Evolutionary conservation across 2,329 filamentous ascomycete species (phyloP).

Genomic region (Fusarium buharicum): DNA sequence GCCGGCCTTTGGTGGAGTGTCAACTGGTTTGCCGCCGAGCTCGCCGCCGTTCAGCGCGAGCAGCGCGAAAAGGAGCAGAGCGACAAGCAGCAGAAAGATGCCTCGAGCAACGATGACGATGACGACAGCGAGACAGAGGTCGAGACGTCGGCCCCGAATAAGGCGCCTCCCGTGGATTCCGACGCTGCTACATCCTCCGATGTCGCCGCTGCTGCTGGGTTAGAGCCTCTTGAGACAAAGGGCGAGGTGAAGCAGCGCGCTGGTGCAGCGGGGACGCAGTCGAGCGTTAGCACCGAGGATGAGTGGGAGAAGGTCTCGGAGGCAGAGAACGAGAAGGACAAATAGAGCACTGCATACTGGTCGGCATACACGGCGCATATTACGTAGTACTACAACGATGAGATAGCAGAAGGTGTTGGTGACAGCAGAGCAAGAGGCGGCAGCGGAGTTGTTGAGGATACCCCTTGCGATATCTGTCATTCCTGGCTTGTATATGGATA

Average conservation of each 20-base stretch:
- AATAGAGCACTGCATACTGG: constrained; percentile 47
- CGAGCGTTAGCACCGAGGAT: constrained; percentile 82
- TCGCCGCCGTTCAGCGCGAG: constrained; percentile 59
- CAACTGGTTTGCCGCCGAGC: constrained; percentile 92
- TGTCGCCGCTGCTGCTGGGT: constrained; percentile 49
- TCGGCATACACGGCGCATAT: background rate
- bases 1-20: constrained; percentile 90
- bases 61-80: constrained; percentile 50
- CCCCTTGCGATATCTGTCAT: constrained; percentile 40
- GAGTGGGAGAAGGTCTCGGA: constrained; percentile 97
- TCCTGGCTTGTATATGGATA: constrained; percentile 40
- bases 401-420: constrained; percentile 2
- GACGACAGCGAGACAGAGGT: constrained; percentile 55
- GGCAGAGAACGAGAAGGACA: constrained; percentile 70
- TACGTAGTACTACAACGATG: constrained; percentile 6
- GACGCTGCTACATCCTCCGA: constrained; percentile 24
- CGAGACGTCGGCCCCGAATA: constrained; percentile 46
- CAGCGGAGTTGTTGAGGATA: constrained; percentile 42
- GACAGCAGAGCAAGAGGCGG: constrained; percentile 21
- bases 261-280: constrained; percentile 59
- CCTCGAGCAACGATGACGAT: constrained; percentile 41
- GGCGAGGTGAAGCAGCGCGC: constrained; percentile 64
- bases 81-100: constrained; percentile 42
- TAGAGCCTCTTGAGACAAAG: constrained; percentile 55
- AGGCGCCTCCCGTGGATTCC: constrained; percentile 28